Percentiles rank a stretch among this genome's conserved stretches.
phyloP scores from a whole-genome alignment of 2,329 filamentous ascomycete species.

The Exophiala sp. region DNA sequence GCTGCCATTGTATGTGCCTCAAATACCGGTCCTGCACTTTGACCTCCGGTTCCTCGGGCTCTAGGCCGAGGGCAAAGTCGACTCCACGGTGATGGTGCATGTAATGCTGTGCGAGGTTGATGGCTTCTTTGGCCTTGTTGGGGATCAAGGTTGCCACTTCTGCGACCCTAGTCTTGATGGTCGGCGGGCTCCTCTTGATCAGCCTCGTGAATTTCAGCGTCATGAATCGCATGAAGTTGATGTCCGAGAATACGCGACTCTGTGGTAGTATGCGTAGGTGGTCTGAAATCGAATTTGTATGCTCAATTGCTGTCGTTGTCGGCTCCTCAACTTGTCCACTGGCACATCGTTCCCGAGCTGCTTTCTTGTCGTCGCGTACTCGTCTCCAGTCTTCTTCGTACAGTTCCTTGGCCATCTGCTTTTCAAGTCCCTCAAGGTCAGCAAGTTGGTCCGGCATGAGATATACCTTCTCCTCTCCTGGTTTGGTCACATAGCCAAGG shows the following conservation, averaged over 20 bases:
- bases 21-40: constrained; percentile 2
- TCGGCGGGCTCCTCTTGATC: not conserved
- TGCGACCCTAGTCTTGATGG: not conserved
- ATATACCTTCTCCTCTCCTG: constrained; percentile 16
- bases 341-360: not conserved
- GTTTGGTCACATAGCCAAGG: constrained; percentile 17
- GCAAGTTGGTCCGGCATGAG: constrained; percentile 21
- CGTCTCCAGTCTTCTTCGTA: constrained; percentile 4
- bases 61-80: not conserved
- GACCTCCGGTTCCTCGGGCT: not conserved
- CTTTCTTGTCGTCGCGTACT: not conserved
- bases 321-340: not conserved
- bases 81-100: constrained; percentile 10
- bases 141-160: constrained; percentile 7
- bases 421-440: constrained; percentile 20
- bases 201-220: constrained; percentile 4
- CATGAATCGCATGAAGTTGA: constrained; percentile 12
- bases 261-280: not conserved
- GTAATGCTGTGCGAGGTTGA: constrained; percentile 14
- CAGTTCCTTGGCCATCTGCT: constrained; percentile 4
- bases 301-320: not conserved
- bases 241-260: constrained; percentile 10
- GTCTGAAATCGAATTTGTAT: not conserved
- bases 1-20: constrained; percentile 23
- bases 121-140: constrained; percentile 2